Percentiles rank a stretch among this genome's conserved stretches.
Conservation (phyloP, 208 protist genomes). For the Acanthamoeba divionensis region DNA sequence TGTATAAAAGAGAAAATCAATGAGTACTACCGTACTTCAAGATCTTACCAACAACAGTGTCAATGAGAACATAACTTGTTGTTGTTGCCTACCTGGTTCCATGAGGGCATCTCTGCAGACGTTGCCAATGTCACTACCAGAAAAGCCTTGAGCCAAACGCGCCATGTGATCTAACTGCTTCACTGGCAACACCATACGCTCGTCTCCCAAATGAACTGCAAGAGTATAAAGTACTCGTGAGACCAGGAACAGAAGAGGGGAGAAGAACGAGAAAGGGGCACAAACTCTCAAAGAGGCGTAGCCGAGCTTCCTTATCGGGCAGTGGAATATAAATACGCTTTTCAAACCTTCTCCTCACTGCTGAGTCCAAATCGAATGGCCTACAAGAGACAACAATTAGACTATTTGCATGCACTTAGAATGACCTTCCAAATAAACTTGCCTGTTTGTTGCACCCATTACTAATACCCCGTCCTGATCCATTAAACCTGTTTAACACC, state of each 20-base stretch:
- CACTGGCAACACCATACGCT: slow-evolving; percentile 85
- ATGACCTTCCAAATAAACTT: background rate
- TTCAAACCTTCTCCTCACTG: slow-evolving; percentile 84
- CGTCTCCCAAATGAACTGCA: slow-evolving; percentile 91
- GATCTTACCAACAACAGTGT: background rate
- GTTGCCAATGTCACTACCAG: slow-evolving; percentile 94
- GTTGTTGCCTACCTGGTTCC: slow-evolving; percentile 79
- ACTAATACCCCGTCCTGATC: slow-evolving; percentile 75
- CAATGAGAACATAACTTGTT: background rate
- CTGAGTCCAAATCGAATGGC: slow-evolving; percentile 82
- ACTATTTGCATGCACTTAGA: background rate
- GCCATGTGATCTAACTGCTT: slow-evolving; percentile 91
- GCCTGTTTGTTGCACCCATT: slow-evolving; percentile 81
- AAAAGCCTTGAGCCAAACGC: slow-evolving; percentile 88
- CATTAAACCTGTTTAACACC: background rate
- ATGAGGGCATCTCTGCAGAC: slow-evolving; percentile 96
- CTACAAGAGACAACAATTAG: slow-evolving; percentile 37
- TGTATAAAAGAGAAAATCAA: background rate
- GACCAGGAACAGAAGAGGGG: background rate
- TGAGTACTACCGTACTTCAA: background rate
- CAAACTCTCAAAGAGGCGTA: slow-evolving; percentile 88
- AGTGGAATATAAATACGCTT: slow-evolving; percentile 91
- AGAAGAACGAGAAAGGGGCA: background rate
- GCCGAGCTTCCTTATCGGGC: slow-evolving; percentile 83
- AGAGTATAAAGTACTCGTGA: background rate